A percentile compares a stretch with the other conserved stretches of the same genome.
Evolutionary conservation across 495 filamentous ascomycete genomes (phyloP).

Genomic region (Xylaria grammica): DNA sequence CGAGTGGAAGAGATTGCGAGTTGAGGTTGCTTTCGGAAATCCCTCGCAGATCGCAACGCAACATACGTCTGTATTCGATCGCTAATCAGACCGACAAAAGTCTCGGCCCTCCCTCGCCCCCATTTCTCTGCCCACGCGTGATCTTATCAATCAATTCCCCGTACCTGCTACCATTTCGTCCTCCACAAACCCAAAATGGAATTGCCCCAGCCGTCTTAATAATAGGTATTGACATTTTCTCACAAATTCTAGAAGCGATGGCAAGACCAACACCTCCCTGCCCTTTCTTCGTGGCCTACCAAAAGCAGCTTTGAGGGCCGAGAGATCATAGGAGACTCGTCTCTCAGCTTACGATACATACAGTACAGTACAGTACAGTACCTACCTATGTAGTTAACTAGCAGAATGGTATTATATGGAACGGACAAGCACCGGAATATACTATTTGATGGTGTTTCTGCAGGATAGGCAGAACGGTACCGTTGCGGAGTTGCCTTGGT

Average conservation of each 20-base stretch:
- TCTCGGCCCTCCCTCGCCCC: not conserved
- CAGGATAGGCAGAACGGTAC: constrained; percentile 2
- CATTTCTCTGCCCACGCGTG: not conserved
- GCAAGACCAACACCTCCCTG: not conserved
- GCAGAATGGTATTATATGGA: too few species aligned
- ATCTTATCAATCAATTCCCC: constrained; percentile 10
- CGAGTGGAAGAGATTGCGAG: not conserved
- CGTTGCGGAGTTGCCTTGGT: constrained; percentile 7
- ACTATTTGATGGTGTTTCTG: not conserved
- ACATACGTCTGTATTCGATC: not conserved
- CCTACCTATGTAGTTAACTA: too few species aligned
- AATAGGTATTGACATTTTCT: not conserved
- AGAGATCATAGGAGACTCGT: not conserved
- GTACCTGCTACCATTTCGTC: not conserved
- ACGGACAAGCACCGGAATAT: not conserved
- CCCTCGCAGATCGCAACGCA: constrained; percentile 14
- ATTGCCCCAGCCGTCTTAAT: not conserved
- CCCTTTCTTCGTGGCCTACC: not conserved
- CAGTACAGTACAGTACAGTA: too few species aligned
- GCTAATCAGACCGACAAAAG: constrained; percentile 1
- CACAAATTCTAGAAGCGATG: constrained; percentile 8
- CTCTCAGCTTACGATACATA: constrained; percentile 12
- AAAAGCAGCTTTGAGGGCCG: not conserved
- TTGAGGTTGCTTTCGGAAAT: constrained; percentile 10
- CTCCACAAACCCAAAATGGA: too few species aligned